Base-by-base conservation (phyloP, 495 filamentous ascomycete species). In the Penicillium antarcticum region DNA sequence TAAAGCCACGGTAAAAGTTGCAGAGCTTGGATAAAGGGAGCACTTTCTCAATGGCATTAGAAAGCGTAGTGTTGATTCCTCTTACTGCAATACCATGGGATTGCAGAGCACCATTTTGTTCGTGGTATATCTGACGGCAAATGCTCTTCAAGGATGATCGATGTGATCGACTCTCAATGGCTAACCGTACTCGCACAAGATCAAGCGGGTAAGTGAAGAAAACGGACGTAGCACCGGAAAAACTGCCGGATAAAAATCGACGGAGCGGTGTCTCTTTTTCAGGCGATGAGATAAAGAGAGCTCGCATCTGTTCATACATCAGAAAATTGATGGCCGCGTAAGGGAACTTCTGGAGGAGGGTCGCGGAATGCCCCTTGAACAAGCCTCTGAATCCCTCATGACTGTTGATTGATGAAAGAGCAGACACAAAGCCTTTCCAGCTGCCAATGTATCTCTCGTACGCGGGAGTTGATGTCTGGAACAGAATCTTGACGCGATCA, bases 271-370 rank as follows among this genome's bases (percentile, higher is more conserved):
- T 94, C 65, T 97, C 92, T 23, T 94, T 80, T 5, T 83, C 73
- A 24, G 73, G 75, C 2, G 67, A 69, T 17, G 71, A 73, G 45
- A 97, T 96, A 5, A 96, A 52, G 6, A 83, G 54, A 11, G 80
- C 76, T 26, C 92, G 85, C 49, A 95, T 84, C 64, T 97, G 92
- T 69, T 97, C 92, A 68, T 97, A 97, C 6, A 91, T 88, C 38
- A 96, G 76, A 65, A 97, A 97, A 58, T 96, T 97, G 71, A 95
- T 92, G 13, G 85, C 91, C 4, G 91, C 92, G 67, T 97, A 97
- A 5, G 92, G 92, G 63, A 96, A 97, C 49, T 96, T 92, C 37
- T 91, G 84, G 32, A 97, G 76, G 3, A 96, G 65, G 0, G 91
- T 97, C 13, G 90, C 92, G 17, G 89, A 94, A 67, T 97, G 92